Base-by-base conservation (phyloP, 352 stramenopile species). In the Aphanomyces cochlioides region DNA sequence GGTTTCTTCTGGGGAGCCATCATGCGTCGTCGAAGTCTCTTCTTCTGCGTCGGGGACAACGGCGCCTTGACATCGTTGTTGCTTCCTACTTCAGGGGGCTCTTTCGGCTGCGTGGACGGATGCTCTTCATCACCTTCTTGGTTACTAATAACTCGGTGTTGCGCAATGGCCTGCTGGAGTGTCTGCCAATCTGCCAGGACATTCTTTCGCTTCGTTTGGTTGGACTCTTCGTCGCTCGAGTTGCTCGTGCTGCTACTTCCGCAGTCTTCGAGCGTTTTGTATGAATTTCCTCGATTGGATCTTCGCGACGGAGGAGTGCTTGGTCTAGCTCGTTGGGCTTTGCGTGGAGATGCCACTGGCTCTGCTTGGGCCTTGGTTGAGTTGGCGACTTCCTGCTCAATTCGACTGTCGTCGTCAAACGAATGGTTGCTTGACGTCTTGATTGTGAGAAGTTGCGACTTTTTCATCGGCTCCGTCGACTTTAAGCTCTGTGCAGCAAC, bases 91-190 rank as follows among this genome's bases (percentile, higher is more conserved):
- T 66, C 47, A n/a, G 57, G 21, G 10, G 8, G n/a, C n/a, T 21
- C 41, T 61, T 61, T 19, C 1, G 21, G 37, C 21, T 61, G 56
- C 37, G 13, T 61, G 56, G 56, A n/a, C 13, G 13, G 45, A 19
- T 53, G 13, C 45, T 53, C 45, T 53, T 53, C n/a, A 28, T 28
- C 28, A 28, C 28, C 28, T 0, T 28, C 28, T 10, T 58, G 8
- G 50, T 12, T 12, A 36, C 1, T 41, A 12, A 2, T 37, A 1
- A 37, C n/a, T 69, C 59, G 63, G 15, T 59, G 38, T 19, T 69
- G 63, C 38, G 64, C 64, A 64, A 70, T 70, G n/a, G 61, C 61
- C n/a, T 5, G 39, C 19, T 70, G 64, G n/a, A 70, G 19, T 13
- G 36, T 21, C 8, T 53, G 43, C 64, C 64, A 70, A 12, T 61